Evolutionary conservation across 1,284 basidiomycete species (phyloP), one percentile per base, ranked within the genome.

Genomic region (Cystobasidiaceae sp.): DNA sequence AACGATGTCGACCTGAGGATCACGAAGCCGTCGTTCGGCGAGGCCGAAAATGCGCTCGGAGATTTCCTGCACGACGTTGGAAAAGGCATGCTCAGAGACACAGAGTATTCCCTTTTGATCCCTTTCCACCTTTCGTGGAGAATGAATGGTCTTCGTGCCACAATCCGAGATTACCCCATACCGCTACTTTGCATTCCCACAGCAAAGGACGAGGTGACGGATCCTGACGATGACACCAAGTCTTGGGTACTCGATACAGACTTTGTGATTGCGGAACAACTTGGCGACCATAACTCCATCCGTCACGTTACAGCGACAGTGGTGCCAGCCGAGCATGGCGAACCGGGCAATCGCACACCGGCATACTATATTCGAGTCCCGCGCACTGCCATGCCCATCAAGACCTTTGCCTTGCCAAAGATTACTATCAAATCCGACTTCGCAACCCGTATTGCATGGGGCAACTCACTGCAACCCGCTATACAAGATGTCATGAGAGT

Each of bases 311-410:
- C 84, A 4, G 87, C 86, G 70, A 79, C 81, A 5, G 80, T 93
- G 58, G 78, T 88, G 43, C 80, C 82, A 21, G 75, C 39, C 28
- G 54, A 54, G 28, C 83, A 84, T 41, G 75, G 82, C 30, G 75
- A 78, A 13, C 27, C 34, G 4, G 21, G 19, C n/a, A 17, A 19
- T 13, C 21, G 39, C 15, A 17, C 41, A 6, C 7, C 30, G 37
- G 59, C 21, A 9, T 83, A 93, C 57, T 78, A 80, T 4, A 78
- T 96, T 23, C 75, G 80, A 39, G 82, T 97, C 32, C 91, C 92
- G 0, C 97, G 94, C 76, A 93, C 92, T 0, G 87, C 93, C 64
- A 94, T 94, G 89, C 89, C 93, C 0, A 87, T 93, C 72, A 97
- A 97, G 78, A 89, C 86, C 23, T 97, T 94, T 74, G 90, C 90